These are phyloP conservation scores for Aspergillus biplanus DNA, from an alignment of 495 filamentous ascomycete genomes.

Conservation along the genomic window DNA sequence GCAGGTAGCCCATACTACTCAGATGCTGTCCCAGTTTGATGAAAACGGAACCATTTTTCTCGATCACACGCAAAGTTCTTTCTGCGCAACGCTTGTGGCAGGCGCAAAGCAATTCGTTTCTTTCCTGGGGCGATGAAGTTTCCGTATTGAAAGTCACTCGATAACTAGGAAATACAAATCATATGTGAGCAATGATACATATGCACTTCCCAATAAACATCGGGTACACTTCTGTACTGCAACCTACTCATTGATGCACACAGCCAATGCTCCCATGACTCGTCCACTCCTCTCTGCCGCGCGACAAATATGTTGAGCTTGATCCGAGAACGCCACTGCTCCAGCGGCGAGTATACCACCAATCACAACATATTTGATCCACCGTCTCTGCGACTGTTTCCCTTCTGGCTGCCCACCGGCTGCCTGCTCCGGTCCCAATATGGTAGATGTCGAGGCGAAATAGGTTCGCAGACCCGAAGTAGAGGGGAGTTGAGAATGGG, in stretches of 20 bases:
- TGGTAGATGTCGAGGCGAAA: slow-evolving; percentile 22
- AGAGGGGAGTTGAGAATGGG: not conserved
- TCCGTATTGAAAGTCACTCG: slow-evolving; percentile 75
- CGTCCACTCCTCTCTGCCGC: slow-evolving; percentile 78
- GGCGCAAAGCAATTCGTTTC: slow-evolving; percentile 66
- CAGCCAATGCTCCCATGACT: slow-evolving; percentile 72
- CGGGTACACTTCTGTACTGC: not conserved
- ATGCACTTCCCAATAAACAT: not conserved
- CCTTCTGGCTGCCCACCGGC: slow-evolving; percentile 22
- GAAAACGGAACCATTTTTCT: slow-evolving; percentile 96
- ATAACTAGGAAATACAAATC: slow-evolving; percentile 61
- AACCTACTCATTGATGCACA: slow-evolving; percentile 90
- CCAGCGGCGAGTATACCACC: slow-evolving; percentile 58
- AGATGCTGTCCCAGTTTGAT: slow-evolving; percentile 98
- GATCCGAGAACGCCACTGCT: slow-evolving; percentile 69
- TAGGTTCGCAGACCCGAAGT: not conserved
- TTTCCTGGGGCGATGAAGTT: slow-evolving; percentile 60
- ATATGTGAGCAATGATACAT: slow-evolving; percentile 7
- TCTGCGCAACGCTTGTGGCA: slow-evolving; percentile 94
- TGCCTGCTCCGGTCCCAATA: slow-evolving; percentile 22
- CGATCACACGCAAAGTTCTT: slow-evolving; percentile 81
- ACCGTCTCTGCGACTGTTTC: slow-evolving; percentile 31
- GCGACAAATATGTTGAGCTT: slow-evolving; percentile 71
- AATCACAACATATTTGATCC: slow-evolving; percentile 53
- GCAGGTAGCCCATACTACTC: slow-evolving; percentile 94